These are phyloP conservation scores for Alternaria burnsii DNA, from an alignment of 2,329 filamentous ascomycete species.

Conservation along the genomic window DNA sequence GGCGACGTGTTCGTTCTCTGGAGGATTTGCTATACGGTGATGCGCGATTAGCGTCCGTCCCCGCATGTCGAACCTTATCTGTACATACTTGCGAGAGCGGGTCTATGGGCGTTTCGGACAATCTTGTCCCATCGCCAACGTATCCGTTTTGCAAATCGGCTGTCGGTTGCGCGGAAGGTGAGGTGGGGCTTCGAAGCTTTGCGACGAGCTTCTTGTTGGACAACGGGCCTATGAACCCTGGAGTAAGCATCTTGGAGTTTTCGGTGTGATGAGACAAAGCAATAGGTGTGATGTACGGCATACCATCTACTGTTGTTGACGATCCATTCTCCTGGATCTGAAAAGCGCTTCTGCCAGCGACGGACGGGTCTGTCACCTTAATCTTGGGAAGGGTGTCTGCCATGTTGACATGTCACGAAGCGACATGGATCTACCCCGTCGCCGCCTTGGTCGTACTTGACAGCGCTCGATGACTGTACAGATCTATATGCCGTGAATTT, in stretches of 20 bases:
- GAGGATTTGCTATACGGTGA: conserved; percentile 61
- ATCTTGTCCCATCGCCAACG: conserved; percentile 21
- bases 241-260: conserved; percentile 25
- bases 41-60: conserved; percentile 21
- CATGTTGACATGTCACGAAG: conserved; percentile 37
- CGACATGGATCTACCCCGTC: conserved; percentile 24
- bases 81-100: conserved; percentile 71
- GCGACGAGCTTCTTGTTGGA: conserved; percentile 39
- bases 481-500: background rate
- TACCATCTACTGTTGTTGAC: conserved; percentile 39
- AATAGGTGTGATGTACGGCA: conserved; percentile 9
- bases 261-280: background rate
- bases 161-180: conserved; percentile 23
- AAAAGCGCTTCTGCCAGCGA: conserved; percentile 40
- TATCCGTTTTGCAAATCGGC: conserved; percentile 33
- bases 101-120: conserved; percentile 63
- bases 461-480: background rate
- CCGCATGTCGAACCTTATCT: conserved; percentile 11
- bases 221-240: conserved; percentile 26
- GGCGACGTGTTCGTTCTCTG: conserved; percentile 72
- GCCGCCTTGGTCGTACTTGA: background rate
- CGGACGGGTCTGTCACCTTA: conserved; percentile 55
- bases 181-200: conserved; percentile 39
- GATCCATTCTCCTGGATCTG: conserved; percentile 38
- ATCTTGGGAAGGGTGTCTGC: conserved; percentile 54